A percentile compares a stretch with the other conserved stretches of the same genome.
phyloP scores from a whole-genome alignment of 805 yeast genomes.

The Saturnispora ahearnii region DNA sequence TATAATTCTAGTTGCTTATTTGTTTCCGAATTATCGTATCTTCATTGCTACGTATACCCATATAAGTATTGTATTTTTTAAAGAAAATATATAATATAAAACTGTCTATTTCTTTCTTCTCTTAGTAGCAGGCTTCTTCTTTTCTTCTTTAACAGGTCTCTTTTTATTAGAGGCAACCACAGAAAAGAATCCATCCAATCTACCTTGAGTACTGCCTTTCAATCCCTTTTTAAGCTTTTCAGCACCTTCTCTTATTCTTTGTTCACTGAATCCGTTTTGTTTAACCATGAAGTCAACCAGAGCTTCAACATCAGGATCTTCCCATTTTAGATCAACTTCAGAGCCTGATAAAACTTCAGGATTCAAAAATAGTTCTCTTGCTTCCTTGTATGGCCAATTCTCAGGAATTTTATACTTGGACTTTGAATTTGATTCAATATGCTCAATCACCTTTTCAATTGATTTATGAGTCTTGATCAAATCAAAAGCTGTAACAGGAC shows the following conservation, averaged over 20 bases:
- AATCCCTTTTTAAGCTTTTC: constrained; percentile 76
- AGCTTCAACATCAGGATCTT: constrained; percentile 79
- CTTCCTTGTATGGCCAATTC: constrained; percentile 88
- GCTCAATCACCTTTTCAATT: constrained; percentile 68
- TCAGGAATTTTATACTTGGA: constrained; percentile 81
- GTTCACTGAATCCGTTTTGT: constrained; percentile 89
- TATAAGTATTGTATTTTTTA: not conserved
- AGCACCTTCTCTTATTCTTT: constrained; percentile 80
- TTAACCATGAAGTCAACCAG: constrained; percentile 73
- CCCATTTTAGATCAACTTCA: constrained; percentile 72
- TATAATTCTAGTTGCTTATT: not conserved
- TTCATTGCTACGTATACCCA: not conserved
- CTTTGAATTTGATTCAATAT: constrained; percentile 46
- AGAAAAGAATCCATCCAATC: constrained; percentile 86
- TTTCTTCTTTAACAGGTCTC: constrained; percentile 25
- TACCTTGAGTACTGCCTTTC: constrained; percentile 80
- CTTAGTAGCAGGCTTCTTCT: constrained; percentile 18
- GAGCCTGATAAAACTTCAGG: constrained; percentile 69
- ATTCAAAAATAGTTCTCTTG: constrained; percentile 68
- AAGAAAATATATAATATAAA: not conserved
- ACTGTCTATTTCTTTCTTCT: constrained; percentile 2
- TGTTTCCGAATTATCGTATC: not conserved
- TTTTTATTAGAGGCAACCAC: constrained; percentile 39
- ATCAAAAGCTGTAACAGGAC: constrained; percentile 90
- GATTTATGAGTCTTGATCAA: constrained; percentile 78